Evolutionary conservation across 2,329 filamentous ascomycete genomes (phyloP).

Genomic region (Botryotinia calthae): DNA sequence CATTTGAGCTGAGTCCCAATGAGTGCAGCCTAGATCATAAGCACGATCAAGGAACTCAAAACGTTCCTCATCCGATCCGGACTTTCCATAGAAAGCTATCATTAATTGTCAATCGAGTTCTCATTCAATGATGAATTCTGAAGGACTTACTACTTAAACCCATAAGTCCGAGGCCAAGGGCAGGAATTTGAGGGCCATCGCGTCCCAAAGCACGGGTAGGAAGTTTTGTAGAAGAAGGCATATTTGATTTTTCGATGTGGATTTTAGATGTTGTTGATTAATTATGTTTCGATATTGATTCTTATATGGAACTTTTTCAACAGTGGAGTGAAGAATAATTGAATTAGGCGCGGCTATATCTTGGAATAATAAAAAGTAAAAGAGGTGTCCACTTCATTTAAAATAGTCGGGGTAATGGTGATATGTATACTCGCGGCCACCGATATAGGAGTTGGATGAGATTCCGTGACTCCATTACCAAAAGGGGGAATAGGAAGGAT

Average conservation of each 20-base stretch:
- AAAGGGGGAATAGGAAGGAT: conserved; percentile 14
- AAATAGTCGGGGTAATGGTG: conserved; percentile 11
- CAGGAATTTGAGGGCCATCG: conserved; percentile 22
- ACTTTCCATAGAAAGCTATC: conserved; percentile 35
- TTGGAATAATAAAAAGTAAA: conserved; percentile 9
- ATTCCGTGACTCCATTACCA: conserved; percentile 18
- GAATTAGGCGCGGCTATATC: not conserved
- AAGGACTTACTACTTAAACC: conserved; percentile 19
- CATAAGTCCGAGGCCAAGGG: conserved; percentile 24
- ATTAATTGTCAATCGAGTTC: not conserved
- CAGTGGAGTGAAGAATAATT: not conserved
- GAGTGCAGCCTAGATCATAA: conserved; percentile 38
- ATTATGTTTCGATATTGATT: not conserved
- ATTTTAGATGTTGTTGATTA: not conserved
- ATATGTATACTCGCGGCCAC: conserved; percentile 14
- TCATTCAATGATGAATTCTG: not conserved
- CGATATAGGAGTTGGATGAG: not conserved
- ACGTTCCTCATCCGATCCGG: conserved; percentile 38
- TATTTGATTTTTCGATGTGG: not conserved
- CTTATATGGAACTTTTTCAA: not conserved
- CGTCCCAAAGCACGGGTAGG: conserved; percentile 22
- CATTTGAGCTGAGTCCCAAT: conserved; percentile 38
- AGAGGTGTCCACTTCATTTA: not conserved
- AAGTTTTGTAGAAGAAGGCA: conserved; percentile 21
- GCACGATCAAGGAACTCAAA: conserved; percentile 42